Base-by-base conservation (phyloP, 768 basidiomycete species). In the Agaricus blazei region DNA sequence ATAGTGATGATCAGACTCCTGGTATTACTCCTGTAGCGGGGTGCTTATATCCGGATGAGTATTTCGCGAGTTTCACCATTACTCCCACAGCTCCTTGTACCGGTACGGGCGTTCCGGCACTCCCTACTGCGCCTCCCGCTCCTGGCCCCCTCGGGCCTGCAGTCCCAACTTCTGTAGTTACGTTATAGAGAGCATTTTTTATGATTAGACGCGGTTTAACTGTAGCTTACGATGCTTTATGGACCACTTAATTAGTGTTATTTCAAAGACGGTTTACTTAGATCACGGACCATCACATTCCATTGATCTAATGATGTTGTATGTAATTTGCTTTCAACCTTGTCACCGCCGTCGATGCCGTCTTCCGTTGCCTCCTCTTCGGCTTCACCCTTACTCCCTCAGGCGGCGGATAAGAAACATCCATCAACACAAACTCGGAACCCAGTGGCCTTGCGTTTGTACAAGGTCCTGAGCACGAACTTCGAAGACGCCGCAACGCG, bases 401-500 rank as follows among this genome's bases (percentile, higher is more conserved):
- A 54, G 7, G 49, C 58, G 3, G 49, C 57, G n/a, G 54, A 52
- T 26, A 59, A 55, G 51, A 44, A 55, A 46, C 62, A 64, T 42
- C 37, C 48, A 3, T 62, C 70, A 3, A 52, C 66, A 7, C 73
- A 71, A 53, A 47, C 65, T 8, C 78, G 83, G 57, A 90, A 89
- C 62, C 93, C 94, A 2, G 79, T 95, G 40, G 84, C 92, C n/a
- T 71, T 88, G 0, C 79, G 94, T 9, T 73, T 96, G n/a, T 94
- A 93, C 70, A 97, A 97, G 70, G 87, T 95, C 58, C 75, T 96
- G 19, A 85, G 88, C 36, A 87, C 87, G 1, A 87, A 80, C 48
- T 93, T 87, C 56, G 83, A 89, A 27, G 90, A 92, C 62, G 75
- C 82, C 37, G 81, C 85, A 5, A 92, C 90, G 1, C 76, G 77